Evolutionary conservation across 2,329 filamentous ascomycete species (phyloP).

Genomic region (Penicillium sp.): DNA sequence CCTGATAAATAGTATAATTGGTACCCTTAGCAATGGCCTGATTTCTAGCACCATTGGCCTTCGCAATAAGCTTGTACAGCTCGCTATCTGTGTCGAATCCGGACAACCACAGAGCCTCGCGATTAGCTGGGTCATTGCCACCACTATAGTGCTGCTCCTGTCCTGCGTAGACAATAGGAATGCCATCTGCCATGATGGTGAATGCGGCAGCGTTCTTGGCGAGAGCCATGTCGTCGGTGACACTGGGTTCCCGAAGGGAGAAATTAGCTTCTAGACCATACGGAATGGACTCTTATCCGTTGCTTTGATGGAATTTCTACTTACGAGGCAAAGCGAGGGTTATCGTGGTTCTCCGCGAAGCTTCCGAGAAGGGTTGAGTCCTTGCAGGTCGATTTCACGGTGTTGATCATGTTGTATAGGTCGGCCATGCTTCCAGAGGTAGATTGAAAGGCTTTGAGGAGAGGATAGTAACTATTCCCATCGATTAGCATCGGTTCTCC

Average conservation of each 20-base stretch:
- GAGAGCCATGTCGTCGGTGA: constrained; percentile 37
- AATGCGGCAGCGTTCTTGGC: constrained; percentile 62
- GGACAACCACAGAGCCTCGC: constrained; percentile 59
- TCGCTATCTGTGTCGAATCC: constrained; percentile 47
- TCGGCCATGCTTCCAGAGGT: constrained; percentile 31
- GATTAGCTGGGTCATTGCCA: constrained; percentile 48
- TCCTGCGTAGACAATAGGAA: constrained; percentile 64
- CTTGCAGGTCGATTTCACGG: constrained; percentile 31
- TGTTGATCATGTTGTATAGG: constrained; percentile 33
- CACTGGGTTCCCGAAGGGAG: constrained; percentile 2
- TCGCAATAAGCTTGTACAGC: constrained; percentile 49
- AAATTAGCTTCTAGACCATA: neutral
- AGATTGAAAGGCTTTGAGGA: constrained; percentile 34
- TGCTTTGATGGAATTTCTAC: neutral
- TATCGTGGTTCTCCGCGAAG: constrained; percentile 62
- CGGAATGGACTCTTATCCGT: neutral
- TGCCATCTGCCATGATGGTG: constrained; percentile 57
- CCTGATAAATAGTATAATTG: constrained; percentile 41
- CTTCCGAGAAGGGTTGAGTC: constrained; percentile 51
- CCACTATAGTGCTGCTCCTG: constrained; percentile 61
- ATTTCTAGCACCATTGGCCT: constrained; percentile 51
- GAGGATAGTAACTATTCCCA: constrained; percentile 21
- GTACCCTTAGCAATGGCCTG: constrained; percentile 38
- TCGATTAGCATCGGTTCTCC: neutral
- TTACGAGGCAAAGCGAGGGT: constrained; percentile 51